Base-by-base conservation (phyloP, 2,329 filamentous ascomycete species). In the Aspergillus pseudoviridinutans region DNA sequence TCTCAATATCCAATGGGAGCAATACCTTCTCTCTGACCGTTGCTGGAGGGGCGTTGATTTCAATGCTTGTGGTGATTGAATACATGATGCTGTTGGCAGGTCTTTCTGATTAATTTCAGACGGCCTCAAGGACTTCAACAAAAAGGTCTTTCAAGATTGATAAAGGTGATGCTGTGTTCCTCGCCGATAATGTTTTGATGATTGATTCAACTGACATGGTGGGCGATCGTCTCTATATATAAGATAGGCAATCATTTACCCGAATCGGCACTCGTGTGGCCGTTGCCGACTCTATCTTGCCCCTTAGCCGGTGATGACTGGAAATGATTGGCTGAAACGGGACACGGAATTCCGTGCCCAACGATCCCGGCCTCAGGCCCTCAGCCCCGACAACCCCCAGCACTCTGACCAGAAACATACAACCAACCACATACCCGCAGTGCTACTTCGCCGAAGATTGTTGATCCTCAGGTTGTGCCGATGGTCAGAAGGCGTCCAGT, bases 11-110 rank as follows among this genome's bases (percentile, higher is more conserved):
- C 3, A 12, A 12, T 1, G 27, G 42, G 8, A 6, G 10, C 6
- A 22, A 22, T 24, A 59, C 58, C 55, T 59, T 59, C 6, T 49
- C 51, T n/a, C 58, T 51, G 6, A 59, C 58, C 1, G n/a, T 38
- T 3, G 32, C 29, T 17, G 55, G 58, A 8, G 55, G 20, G 3
- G 58, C 58, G n/a, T 51, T 49, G 27, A 59, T 59, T 25, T 59
- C 51, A 17, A 57, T 54, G 41, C 17, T 57, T 12, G 58, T 57
- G 3, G 41, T 32, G 17, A 59, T 8, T 25, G 32, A 24, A 20
- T 49, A 9, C 58, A 59, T 59, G 24, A 14, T 27, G n/a, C 8
- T 22, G 41, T 44, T 24, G 32, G 22, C 42, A 17, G 20, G 17
- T 44, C n/a, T 12, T 24, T 8, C n/a, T 35, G 10, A 32, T 32